Evolutionary conservation across 2,329 filamentous ascomycete species (phyloP), one percentile per base, ranked within the genome.

Genomic region (Colletotrichum sp.): DNA sequence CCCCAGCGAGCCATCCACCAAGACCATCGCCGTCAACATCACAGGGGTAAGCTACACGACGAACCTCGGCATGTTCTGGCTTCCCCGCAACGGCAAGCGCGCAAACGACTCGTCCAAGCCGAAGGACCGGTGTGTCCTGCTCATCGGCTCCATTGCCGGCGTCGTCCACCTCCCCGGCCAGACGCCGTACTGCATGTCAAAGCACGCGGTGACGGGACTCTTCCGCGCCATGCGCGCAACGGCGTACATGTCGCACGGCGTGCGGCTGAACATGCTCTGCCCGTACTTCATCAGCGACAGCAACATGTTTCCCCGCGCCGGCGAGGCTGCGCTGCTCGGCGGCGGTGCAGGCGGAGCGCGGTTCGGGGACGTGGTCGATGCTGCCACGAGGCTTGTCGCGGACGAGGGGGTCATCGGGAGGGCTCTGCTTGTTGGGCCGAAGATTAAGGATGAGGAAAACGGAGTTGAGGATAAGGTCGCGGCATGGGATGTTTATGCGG

Each of bases 221-320:
- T 94, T 92, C 82, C 88, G 92, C 58, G 86, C 87, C 7, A 83
- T 94, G 61, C 87, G 92, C 18, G 81, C 85, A 5, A 88, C 88
- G 0, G 85, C 88, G 4, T 86, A 87, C 69, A 77, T 82, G 38
- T 26, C 58, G 24, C 83, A 87, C 56, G 90, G 90, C 28, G 84
- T 94, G 56, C 87, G 93, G 59, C 85, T 93, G 74, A 94, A 94
- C 80, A 86, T 94, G 79, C 81, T 94, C n/a, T 89, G 88, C 73
- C 93, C 93, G 0, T 94, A 94, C 82, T 94, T 93, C 81, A 85
- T 88, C 79, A 89, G 92, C 78, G 92, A 91, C 16, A 90, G 91
- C n/a, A 87, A 80, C 77, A 85, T 85, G 82, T 78, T 94, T 59
- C 81, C 92, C 5, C 83, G 87, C 1, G 74, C 83, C 2, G 71